Base-by-base conservation (phyloP, 2,329 filamentous ascomycete genomes). In the Teratosphaeria gauchensis region DNA sequence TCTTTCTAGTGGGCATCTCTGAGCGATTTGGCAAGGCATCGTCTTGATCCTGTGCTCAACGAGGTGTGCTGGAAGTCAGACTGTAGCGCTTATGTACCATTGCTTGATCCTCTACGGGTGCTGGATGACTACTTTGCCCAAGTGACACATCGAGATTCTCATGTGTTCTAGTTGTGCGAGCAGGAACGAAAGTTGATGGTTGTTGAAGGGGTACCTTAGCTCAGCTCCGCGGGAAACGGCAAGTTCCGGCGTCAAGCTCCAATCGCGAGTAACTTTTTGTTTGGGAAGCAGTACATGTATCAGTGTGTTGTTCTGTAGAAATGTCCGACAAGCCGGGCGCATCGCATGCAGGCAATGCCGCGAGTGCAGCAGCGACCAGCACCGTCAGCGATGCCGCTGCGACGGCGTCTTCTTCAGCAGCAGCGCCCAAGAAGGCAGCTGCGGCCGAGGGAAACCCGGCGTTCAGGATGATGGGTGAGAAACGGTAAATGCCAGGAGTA, bases 391-490 rank as follows among this genome's bases (percentile, higher is more conserved):
- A 55, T 54, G 61, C 54, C 28, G 35, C 63, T 33, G 60, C 56
- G 14, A 54, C 58, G 14, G 66, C 70, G 46, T 67, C 73, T 38
- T 28, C 24, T 4, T 28, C 24, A 28, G 63, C 72, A 28, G 63
- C 72, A 42, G 56, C 73, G 31, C 32, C 58, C n/a, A 16, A 58
- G 32, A 75, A 73, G 57, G 64, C 73, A 60, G 67, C 74, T 69
- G 56, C 64, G 11, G 74, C 71, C 38, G 78, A 77, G 67, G 78
- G 82, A 55, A 92, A 92, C 75, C 87, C 86, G 51, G 88, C 85
- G 57, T 83, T 90, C 68, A 84, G 83, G 63, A 88, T 89, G 82
- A 84, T 94, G 77, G 79, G 78, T 78, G 72, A 60, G 68, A 65
- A n/a, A 53, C 51, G 24, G n/a, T 12, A 53, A 19, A 62, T 53